Percentiles rank a stretch among this genome's conserved stretches.
phyloP scores from a whole-genome alignment of 169 alveolate genomes.

The Sarcocystis neurona region DNA sequence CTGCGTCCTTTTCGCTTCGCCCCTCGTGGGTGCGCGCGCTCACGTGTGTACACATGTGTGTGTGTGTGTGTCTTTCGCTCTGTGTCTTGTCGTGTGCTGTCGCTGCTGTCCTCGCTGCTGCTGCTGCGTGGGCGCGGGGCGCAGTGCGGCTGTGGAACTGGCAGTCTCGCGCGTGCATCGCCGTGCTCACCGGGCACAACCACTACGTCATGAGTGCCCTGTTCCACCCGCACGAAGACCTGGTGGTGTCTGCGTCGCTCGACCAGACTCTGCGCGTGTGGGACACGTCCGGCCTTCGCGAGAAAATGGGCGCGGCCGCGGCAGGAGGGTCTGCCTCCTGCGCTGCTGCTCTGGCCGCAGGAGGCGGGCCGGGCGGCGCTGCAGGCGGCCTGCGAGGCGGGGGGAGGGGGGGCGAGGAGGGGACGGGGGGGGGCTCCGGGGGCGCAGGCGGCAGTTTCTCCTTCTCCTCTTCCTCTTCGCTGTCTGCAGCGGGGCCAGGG shows the following conservation, averaged over 20 bases:
- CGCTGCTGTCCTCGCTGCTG: not conserved
- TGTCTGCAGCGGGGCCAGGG: not conserved
- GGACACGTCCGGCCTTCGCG: slow-evolving; percentile 91
- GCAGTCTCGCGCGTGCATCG: slow-evolving; percentile 86
- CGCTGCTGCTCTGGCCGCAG: too few species aligned
- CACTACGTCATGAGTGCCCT: slow-evolving; percentile 96
- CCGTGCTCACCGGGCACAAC: slow-evolving; percentile 92
- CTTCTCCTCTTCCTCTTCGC: slow-evolving; percentile 21
- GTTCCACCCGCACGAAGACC: slow-evolving; percentile 93
- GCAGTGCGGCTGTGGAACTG: slow-evolving; percentile 96
- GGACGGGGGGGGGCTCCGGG: too few species aligned
- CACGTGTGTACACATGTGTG: not conserved
- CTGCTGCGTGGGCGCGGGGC: not conserved
- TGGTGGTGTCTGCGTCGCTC: slow-evolving; percentile 91
- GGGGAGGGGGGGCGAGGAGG: too few species aligned
- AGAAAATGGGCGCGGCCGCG: too few species aligned
- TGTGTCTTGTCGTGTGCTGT: not conserved
- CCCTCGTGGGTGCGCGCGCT: not conserved
- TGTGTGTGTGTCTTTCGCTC: not conserved
- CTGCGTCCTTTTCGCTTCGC: too few species aligned
- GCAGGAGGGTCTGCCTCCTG: too few species aligned
- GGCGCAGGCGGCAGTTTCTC: slow-evolving; percentile 30
- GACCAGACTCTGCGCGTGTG: slow-evolving; percentile 95
- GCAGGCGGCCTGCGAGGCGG: slow-evolving; percentile 58
- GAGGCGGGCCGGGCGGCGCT: slow-evolving; percentile 77